Base-by-base conservation (phyloP, 2,329 filamentous ascomycete genomes). In the Xylariaceae sp. region DNA sequence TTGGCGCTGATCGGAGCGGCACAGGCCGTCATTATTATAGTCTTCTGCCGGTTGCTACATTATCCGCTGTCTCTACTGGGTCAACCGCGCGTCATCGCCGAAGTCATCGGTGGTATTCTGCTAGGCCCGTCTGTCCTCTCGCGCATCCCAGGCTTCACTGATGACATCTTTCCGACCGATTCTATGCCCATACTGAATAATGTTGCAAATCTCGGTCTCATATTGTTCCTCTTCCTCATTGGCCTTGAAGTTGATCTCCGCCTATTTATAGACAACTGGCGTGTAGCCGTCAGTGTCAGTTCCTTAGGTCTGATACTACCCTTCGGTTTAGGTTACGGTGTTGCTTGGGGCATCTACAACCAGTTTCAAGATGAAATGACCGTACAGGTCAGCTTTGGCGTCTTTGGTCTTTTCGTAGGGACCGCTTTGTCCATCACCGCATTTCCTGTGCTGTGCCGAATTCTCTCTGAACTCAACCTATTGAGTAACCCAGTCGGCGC, bases 351-450 rank as follows among this genome's bases (percentile, higher is more conserved):
- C 1, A 67, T 90, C 12, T 89, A 86, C 57, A 69, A 87, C 51
- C 64, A 86, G 47, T 90, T 90, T 60, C 72, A 74, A 11, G 50
- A 60, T 15, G 56, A 64, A 6, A 59, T 57, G 12, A 60, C 55
- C 7, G 58, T 56, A 9, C 57, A 63, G n/a, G 63, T 68, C 42
- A 61, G 57, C 44, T 71, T 71, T 43, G 69, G 67, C 3, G 55
- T 70, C 17, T 71, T 89, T 15, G 65, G 60, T 15, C 75, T 90
- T 19, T 97, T 97, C 65, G 88, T 96, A 56, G 92, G 91, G 68
- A 91, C 95, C 46, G 92, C 92, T 0, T 85, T 96, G 69, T 88
- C 90, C 27, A 97, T 97, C 59, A 96, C 92, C 1, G 90, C 82
- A 9, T 86, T 97, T 61, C 92, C 92, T 0, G 92, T 97, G 0